phyloP scores from a whole-genome alignment of 192 early-diverging fungal genomes.

The Podila epigama region DNA sequence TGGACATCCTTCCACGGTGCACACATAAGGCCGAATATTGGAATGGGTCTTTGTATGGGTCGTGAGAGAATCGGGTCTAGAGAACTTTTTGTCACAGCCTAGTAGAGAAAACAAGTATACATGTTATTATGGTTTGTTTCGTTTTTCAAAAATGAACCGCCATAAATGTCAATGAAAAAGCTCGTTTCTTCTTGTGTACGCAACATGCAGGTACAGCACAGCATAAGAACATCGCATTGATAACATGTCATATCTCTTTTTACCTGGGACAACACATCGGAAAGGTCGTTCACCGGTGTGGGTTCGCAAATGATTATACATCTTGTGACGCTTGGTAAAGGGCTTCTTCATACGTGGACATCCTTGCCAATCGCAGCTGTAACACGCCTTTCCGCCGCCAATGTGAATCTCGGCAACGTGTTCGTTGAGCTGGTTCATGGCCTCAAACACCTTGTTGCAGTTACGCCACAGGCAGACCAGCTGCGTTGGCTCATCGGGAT shows the following conservation, averaged over 20 bases:
- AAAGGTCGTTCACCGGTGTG: constrained; percentile 82
- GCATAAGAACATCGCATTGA: no score
- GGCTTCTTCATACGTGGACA: constrained; percentile 58
- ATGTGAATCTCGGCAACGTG: constrained; percentile 63
- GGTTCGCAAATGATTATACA: constrained; percentile 74
- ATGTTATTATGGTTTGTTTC: no score
- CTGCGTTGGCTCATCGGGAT: constrained; percentile 28
- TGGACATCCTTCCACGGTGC: constrained; percentile 55
- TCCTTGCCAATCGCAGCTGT: constrained; percentile 57
- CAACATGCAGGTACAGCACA: background rate
- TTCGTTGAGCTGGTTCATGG: constrained; percentile 53
- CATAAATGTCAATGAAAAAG: background rate
- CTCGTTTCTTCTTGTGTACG: no score
- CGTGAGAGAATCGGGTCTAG: constrained; percentile 55
- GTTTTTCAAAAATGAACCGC: background rate
- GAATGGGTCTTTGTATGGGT: constrained; percentile 67
- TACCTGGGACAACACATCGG: constrained; percentile 63
- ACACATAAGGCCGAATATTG: constrained; percentile 62
- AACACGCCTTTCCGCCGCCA: constrained; percentile 63
- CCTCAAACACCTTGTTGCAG: constrained; percentile 46
- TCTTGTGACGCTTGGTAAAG: constrained; percentile 74
- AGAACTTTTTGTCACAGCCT: constrained; percentile 58
- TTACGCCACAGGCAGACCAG: constrained; percentile 61
- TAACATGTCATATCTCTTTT: no score
- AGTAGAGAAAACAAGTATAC: constrained; percentile 6